These are phyloP conservation scores for Colletotrichum liaoningense DNA, from an alignment of 2,329 filamentous ascomycete species.

Conservation along the genomic window DNA sequence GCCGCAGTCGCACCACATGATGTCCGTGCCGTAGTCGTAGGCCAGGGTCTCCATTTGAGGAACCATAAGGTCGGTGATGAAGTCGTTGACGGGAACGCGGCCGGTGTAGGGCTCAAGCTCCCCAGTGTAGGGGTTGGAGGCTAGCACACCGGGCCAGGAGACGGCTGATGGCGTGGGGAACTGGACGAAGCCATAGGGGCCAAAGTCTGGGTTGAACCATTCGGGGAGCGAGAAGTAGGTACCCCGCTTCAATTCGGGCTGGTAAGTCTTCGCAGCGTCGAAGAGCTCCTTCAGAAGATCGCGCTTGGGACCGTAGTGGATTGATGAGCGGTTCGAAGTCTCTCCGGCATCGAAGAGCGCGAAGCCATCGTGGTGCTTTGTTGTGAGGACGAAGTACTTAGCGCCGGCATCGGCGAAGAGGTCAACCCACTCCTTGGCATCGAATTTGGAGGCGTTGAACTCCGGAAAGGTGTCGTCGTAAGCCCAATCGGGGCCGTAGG, in stretches of 20 bases:
- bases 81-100: slow-evolving; percentile 51
- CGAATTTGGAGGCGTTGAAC: slow-evolving; percentile 62
- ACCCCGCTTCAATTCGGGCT: slow-evolving; percentile 44
- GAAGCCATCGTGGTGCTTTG: slow-evolving; percentile 61
- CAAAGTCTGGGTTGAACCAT: slow-evolving; percentile 61
- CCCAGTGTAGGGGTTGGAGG: slow-evolving; percentile 55
- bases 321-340: slow-evolving; percentile 52
- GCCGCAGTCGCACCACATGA: slow-evolving; percentile 63
- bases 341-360: slow-evolving; percentile 54
- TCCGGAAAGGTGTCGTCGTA: slow-evolving; percentile 68
- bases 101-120: slow-evolving; percentile 55
- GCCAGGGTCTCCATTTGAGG: slow-evolving; percentile 60
- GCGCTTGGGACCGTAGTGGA: slow-evolving; percentile 50
- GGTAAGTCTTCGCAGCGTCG: slow-evolving; percentile 38
- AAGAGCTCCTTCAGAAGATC: slow-evolving; percentile 53
- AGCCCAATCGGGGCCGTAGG: slow-evolving; percentile 60
- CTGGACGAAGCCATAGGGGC: slow-evolving; percentile 55
- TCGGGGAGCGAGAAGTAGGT: slow-evolving; percentile 62
- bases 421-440: slow-evolving; percentile 65
- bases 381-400: slow-evolving; percentile 59
- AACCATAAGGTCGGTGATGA: slow-evolving; percentile 54
- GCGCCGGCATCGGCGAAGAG: slow-evolving; percentile 63
- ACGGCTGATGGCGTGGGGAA: slow-evolving; percentile 47
- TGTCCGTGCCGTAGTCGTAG: slow-evolving; percentile 55
- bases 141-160: slow-evolving; percentile 42